phyloP scores from a whole-genome alignment of 2,329 filamentous ascomycete genomes.

The Tolypocladium amazonense region DNA sequence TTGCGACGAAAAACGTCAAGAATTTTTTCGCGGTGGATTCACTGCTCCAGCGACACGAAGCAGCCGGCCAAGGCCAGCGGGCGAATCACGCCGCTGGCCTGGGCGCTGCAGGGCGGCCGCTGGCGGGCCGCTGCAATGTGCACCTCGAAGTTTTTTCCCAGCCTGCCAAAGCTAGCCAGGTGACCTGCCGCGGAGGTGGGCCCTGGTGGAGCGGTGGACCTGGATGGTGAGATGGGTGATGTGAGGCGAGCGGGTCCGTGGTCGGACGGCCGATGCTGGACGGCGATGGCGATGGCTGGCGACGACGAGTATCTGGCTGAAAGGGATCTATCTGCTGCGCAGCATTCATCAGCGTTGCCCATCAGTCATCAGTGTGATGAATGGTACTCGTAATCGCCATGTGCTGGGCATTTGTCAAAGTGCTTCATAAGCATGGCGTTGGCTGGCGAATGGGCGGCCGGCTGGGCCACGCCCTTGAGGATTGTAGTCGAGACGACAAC shows the following conservation, averaged over 20 bases:
- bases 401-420: neutral
- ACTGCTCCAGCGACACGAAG: neutral
- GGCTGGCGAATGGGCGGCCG: neutral
- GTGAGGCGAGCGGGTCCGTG: neutral
- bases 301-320: neutral
- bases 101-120: neutral
- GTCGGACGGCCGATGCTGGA: neutral
- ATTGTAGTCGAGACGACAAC: neutral
- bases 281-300: neutral
- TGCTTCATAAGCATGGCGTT: neutral
- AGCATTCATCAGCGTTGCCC: no score
- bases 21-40: neutral
- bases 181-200: neutral
- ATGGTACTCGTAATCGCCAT: neutral
- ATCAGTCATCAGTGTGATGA: neutral
- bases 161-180: neutral
- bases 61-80: neutral
- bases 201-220: neutral
- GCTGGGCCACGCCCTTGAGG: neutral
- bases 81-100: neutral
- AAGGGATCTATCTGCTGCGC: no score
- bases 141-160: neutral
- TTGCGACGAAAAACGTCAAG: neutral
- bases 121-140: neutral
- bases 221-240: neutral